phyloP scores from a whole-genome alignment of 1,139 yeast genomes.

The Diutina neorugosa region DNA sequence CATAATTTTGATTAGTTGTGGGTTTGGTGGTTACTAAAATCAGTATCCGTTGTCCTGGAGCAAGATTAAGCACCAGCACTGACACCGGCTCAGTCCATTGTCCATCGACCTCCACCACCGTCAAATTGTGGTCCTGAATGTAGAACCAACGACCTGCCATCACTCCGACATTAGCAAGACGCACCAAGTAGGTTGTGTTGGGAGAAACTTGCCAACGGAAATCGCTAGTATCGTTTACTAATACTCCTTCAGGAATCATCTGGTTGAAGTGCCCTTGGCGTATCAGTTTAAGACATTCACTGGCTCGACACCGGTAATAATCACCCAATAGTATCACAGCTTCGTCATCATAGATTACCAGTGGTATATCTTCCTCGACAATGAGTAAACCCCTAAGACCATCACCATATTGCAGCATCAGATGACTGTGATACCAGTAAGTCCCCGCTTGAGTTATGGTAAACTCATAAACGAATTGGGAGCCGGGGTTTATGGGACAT shows the following conservation, averaged over 20 bases:
- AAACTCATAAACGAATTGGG: background rate
- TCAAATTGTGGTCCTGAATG: background rate
- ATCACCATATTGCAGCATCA: slow-evolving; percentile 1
- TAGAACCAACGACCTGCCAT: background rate
- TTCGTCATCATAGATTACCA: background rate
- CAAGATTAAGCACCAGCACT: background rate
- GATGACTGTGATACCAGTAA: slow-evolving; percentile 1
- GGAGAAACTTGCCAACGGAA: background rate
- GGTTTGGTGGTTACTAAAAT: background rate
- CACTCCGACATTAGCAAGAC: background rate
- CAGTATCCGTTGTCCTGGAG: background rate
- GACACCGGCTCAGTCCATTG: background rate
- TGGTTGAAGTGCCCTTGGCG: background rate
- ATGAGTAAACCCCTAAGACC: background rate
- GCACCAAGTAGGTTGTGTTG: background rate
- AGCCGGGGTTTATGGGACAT: slow-evolving; percentile 2
- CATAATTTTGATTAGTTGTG: background rate
- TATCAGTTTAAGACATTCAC: background rate
- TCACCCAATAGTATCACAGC: background rate
- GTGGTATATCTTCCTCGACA: background rate
- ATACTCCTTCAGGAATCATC: background rate
- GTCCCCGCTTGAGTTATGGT: background rate
- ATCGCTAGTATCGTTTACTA: background rate
- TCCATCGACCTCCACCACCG: slow-evolving; percentile 3
- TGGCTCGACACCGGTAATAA: background rate